Evolutionary conservation across 441 rosid species (phyloP).

Genomic region (Erysimum cheiri): DNA sequence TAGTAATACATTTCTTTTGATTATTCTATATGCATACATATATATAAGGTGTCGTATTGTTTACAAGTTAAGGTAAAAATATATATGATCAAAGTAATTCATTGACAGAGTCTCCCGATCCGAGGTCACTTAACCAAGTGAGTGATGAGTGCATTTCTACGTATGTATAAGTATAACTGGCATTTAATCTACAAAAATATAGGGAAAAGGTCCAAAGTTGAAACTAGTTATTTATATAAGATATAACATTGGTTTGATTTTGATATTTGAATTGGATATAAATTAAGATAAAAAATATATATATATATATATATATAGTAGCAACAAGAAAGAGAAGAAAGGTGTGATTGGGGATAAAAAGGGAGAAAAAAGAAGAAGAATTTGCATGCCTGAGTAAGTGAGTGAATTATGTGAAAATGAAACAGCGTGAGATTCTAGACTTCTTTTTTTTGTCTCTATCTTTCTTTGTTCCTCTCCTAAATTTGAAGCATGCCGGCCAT

Average conservation of each 20-base stretch:
- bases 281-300: constrained; percentile 1
- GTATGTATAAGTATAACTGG: background rate
- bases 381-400: constrained; percentile 33
- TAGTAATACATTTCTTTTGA: background rate
- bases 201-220: background rate
- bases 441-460: background rate
- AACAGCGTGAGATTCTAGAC: background rate
- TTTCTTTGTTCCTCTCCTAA: background rate
- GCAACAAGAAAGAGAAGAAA: background rate
- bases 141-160: background rate
- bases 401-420: constrained; percentile 28
- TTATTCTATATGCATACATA: background rate
- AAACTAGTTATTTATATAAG: background rate
- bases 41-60: background rate
- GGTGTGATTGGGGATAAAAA: background rate
- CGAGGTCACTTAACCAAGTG: background rate
- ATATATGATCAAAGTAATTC: background rate
- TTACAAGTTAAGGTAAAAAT: background rate
- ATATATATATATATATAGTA: too few relatives aligned
- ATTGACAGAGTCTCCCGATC: background rate
- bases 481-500: constrained; percentile 31
- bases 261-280: constrained; percentile 1
- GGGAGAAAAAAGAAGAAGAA: background rate
- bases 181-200: too few relatives aligned
- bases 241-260: background rate